These are phyloP conservation scores for Eucalyptus cloeziana DNA, from an alignment of 345 rosid species.

Conservation along the genomic window DNA sequence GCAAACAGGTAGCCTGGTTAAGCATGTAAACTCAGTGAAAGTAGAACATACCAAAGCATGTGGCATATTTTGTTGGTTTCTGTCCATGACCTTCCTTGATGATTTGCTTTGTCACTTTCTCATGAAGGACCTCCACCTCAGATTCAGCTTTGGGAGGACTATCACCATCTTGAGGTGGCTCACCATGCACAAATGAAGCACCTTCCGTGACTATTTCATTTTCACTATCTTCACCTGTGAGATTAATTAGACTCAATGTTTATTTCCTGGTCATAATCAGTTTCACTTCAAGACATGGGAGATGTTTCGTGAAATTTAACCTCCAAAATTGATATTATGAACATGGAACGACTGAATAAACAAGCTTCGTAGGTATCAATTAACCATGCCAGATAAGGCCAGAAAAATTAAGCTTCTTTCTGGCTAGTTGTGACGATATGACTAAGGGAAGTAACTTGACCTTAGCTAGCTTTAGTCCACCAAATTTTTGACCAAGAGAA, in stretches of 20 bases:
- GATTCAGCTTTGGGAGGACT: slow-evolving; percentile 70
- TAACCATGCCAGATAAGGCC: not conserved
- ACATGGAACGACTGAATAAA: not conserved
- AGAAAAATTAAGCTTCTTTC: not conserved
- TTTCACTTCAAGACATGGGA: not conserved
- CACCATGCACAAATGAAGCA: slow-evolving; percentile 46
- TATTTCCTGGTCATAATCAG: not conserved
- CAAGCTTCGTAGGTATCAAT: not conserved
- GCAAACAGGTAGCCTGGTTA: not conserved
- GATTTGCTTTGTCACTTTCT: slow-evolving; percentile 81
- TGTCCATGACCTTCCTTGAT: slow-evolving; percentile 88
- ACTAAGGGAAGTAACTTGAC: not conserved
- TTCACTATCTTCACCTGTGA: slow-evolving; percentile 27
- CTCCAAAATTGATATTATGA: not conserved
- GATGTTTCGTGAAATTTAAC: not conserved
- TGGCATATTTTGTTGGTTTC: slow-evolving; percentile 80
- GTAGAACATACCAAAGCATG: slow-evolving; percentile 56
- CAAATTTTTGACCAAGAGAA: not conserved
- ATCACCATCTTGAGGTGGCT: slow-evolving; percentile 42
- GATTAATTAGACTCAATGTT: not conserved
- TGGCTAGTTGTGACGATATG: not conserved
- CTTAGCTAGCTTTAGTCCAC: not conserved
- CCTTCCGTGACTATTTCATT: slow-evolving; percentile 45
- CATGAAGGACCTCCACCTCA: slow-evolving; percentile 52
- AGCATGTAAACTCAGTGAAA: not conserved